phyloP scores from a whole-genome alignment of 345 rosid genomes.

The Acer negundo region DNA sequence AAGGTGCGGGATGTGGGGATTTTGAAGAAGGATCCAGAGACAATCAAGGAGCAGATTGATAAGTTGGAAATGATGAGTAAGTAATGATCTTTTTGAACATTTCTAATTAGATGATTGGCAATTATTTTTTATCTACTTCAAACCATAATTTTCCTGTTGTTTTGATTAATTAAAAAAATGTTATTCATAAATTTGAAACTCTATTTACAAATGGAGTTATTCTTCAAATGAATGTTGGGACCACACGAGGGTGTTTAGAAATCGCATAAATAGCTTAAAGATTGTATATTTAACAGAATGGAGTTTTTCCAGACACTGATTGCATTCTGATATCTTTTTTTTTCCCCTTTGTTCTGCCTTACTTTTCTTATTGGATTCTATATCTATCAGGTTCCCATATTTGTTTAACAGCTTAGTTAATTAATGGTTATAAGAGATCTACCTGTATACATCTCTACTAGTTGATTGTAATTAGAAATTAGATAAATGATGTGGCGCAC shows the following conservation, averaged over 20 bases:
- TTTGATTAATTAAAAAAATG: background rate
- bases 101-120: background rate
- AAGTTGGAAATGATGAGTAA: constrained; percentile 93
- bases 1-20: constrained; percentile 99
- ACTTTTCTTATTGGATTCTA: background rate
- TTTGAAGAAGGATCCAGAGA: constrained; percentile 95
- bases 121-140: background rate
- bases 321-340: too few species aligned
- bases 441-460: background rate
- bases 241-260: background rate
- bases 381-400: background rate
- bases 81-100: constrained; percentile 23
- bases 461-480: background rate
- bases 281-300: too few species aligned
- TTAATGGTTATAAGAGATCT: constrained; percentile 4
- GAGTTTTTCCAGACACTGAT: too few species aligned
- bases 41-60: constrained; percentile 83
- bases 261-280: background rate
- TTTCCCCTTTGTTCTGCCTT: background rate
- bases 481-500: background rate
- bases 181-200: background rate
- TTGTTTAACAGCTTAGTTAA: background rate
- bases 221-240: background rate
- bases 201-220: background rate
- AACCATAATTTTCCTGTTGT: background rate